Percentiles rank a stretch among this genome's conserved stretches.
These are phyloP conservation scores for Kuraishia ogatae DNA, from an alignment of 805 yeast species.

Conservation along the genomic window DNA sequence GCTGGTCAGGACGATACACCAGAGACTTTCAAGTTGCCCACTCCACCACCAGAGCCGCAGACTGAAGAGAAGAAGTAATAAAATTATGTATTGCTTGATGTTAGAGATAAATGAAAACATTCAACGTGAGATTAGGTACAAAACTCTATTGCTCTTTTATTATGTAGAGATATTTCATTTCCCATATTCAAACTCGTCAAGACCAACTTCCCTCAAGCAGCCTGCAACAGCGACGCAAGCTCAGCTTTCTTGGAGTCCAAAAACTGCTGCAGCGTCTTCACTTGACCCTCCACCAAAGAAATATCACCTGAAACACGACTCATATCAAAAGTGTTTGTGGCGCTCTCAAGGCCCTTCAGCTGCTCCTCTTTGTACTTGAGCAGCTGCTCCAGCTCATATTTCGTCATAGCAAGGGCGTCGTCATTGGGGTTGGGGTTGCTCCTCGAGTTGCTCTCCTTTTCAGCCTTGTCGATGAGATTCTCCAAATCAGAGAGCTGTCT, in stretches of 20 bases:
- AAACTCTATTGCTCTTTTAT: not conserved
- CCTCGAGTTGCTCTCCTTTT: constrained; percentile 32
- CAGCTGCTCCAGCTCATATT: constrained; percentile 72
- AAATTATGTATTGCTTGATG: not conserved
- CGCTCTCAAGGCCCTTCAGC: constrained; percentile 29
- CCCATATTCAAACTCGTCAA: no score
- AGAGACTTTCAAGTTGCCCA: constrained; percentile 71
- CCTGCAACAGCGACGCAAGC: constrained; percentile 33
- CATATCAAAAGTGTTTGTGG: constrained; percentile 23
- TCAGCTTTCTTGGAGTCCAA: constrained; percentile 53
- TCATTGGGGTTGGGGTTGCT: constrained; percentile 12
- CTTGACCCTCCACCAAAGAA: constrained; percentile 69
- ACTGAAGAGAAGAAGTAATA: constrained; percentile 26
- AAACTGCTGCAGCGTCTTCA: constrained; percentile 62
- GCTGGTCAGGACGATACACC: constrained; percentile 80
- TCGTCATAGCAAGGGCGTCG: constrained; percentile 21
- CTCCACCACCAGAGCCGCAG: constrained; percentile 71
- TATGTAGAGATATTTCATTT: not conserved
- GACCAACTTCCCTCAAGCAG: no score
- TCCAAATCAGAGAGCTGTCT: constrained; percentile 67
- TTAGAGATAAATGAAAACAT: not conserved
- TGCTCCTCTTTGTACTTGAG: constrained; percentile 67
- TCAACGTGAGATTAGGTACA: not conserved
- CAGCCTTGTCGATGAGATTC: constrained; percentile 46
- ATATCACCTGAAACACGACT: constrained; percentile 53